These are phyloP conservation scores for Fusarium praegraminearum DNA, from an alignment of 2,329 filamentous ascomycete genomes.

Conservation along the genomic window DNA sequence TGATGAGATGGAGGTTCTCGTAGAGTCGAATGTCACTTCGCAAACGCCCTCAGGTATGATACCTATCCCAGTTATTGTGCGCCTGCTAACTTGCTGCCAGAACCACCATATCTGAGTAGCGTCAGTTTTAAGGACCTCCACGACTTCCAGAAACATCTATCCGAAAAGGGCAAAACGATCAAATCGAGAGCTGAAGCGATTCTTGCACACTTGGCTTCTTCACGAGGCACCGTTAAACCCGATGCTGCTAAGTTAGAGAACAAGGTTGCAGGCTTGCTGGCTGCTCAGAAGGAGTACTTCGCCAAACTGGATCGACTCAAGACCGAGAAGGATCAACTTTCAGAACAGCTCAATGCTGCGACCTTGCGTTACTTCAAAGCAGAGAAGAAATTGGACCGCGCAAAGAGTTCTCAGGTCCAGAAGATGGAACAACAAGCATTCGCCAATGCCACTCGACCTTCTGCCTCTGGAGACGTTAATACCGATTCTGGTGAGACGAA, in stretches of 20 bases:
- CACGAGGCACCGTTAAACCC: constrained; percentile 68
- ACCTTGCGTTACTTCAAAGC: constrained; percentile 94
- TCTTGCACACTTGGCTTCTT: constrained; percentile 67
- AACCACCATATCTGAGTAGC: constrained; percentile 67
- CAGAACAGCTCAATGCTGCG: constrained; percentile 87
- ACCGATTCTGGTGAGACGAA: constrained; percentile 65
- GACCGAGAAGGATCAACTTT: constrained; percentile 84
- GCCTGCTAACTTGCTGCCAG: constrained; percentile 55
- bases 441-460: constrained; percentile 71
- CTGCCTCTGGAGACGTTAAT: constrained; percentile 58
- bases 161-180: constrained; percentile 80
- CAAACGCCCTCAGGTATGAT: constrained; percentile 45
- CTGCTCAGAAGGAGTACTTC: constrained; percentile 83
- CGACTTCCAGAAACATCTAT: constrained; percentile 85
- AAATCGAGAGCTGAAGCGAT: constrained; percentile 79
- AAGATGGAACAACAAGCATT: constrained; percentile 93
- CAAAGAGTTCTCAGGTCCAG: constrained; percentile 88
- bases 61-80: neutral
- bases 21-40: constrained; percentile 57
- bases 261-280: constrained; percentile 79
- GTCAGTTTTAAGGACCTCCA: constrained; percentile 72
- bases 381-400: constrained; percentile 92
- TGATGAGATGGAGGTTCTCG: constrained; percentile 73
- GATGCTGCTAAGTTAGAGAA: constrained; percentile 79
- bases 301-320: constrained; percentile 80